phyloP scores from a whole-genome alignment of 805 yeast species.

The Kodamaea hsintzibuensis region DNA sequence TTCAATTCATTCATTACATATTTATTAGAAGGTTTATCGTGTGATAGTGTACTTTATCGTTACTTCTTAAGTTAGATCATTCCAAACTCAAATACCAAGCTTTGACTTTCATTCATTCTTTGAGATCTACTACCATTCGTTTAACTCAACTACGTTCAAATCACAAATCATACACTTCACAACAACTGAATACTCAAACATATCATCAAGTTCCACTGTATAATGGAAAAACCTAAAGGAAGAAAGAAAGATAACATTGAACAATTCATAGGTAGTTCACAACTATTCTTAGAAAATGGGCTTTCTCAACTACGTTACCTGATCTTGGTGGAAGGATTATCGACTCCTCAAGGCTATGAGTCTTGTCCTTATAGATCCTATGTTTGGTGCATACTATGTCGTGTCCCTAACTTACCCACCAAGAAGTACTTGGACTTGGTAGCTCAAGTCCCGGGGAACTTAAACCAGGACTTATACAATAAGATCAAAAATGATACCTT shows the following conservation, averaged over 20 bases:
- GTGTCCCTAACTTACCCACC: conserved; percentile 60
- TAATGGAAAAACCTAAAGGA: conserved; percentile 23
- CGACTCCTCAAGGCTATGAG: conserved; percentile 45
- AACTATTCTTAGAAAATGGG: conserved; percentile 47
- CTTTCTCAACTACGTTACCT: conserved; percentile 51
- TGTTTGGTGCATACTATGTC: conserved; percentile 77
- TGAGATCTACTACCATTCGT: too few species aligned
- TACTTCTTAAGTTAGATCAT: too few species aligned
- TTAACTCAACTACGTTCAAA: too few species aligned
- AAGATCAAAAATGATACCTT: conserved; percentile 86
- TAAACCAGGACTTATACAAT: conserved; percentile 50
- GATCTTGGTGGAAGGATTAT: conserved; percentile 41
- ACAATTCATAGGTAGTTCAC: conserved; percentile 45
- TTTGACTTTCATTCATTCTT: too few species aligned
- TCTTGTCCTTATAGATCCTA: conserved; percentile 68
- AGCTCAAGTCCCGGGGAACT: conserved; percentile 47
- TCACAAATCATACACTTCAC: not conserved
- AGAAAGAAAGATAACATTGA: conserved; percentile 57
- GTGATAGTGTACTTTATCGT: not conserved
- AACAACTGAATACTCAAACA: not conserved
- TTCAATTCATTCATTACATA: not conserved
- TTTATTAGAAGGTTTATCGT: too few species aligned
- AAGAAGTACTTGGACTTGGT: conserved; percentile 53
- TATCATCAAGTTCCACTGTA: not conserved
- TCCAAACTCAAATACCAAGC: too few species aligned